Conservation (phyloP, 352 stramenopile species). For the Globisporangium nodosum region DNA sequence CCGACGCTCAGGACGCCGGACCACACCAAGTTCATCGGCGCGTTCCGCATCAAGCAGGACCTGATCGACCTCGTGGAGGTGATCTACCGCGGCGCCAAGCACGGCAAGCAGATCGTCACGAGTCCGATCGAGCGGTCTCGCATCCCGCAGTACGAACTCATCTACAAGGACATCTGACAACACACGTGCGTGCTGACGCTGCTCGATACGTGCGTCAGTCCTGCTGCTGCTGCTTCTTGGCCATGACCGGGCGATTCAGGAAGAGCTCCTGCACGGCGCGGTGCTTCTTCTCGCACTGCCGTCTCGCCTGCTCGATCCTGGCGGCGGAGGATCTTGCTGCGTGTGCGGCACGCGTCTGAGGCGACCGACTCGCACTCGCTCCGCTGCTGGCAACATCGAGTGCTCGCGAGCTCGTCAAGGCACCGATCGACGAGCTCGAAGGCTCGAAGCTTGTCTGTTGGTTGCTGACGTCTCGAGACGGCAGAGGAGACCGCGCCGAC, state of each 20-base stretch:
- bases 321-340: background rate
- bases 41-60: constrained; percentile 72
- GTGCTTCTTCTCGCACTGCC: constrained; percentile 50
- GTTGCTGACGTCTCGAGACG: constrained; percentile 3
- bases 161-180: constrained; percentile 76
- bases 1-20: constrained; percentile 52
- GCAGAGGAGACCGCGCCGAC: background rate
- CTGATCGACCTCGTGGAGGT: constrained; percentile 86
- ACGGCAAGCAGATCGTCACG: constrained; percentile 75
- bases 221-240: constrained; percentile 1
- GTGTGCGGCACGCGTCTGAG: background rate
- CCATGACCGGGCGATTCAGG: constrained; percentile 30
- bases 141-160: constrained; percentile 77
- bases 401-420: background rate
- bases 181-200: background rate
- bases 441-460: constrained; percentile 10
- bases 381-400: constrained; percentile 11
- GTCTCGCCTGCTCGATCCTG: constrained; percentile 25
- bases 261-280: constrained; percentile 58
- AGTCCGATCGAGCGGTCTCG: constrained; percentile 72
- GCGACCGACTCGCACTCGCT: background rate
- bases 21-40: constrained; percentile 86
- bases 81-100: constrained; percentile 74
- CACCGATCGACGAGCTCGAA: background rate
- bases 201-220: too few species aligned